A percentile compares a stretch with the other conserved stretches of the same genome.
These are phyloP conservation scores for Sordaria brevicollis DNA, from an alignment of 495 filamentous ascomycete genomes.

Conservation along the genomic window DNA sequence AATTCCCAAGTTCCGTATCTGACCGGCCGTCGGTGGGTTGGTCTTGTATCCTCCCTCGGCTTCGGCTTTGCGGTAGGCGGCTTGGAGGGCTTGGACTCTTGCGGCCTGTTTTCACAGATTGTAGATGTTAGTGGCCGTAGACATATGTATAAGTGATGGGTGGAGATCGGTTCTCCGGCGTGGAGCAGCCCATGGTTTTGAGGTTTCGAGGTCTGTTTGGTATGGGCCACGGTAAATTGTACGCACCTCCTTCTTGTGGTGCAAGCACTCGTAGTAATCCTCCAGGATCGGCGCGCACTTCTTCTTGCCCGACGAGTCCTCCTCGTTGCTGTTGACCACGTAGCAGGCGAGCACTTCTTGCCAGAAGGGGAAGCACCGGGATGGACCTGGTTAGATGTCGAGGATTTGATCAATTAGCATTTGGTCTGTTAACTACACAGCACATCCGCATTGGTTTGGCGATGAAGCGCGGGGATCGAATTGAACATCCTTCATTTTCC, in stretches of 20 bases:
- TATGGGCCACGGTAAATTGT: background rate
- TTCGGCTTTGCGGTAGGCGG: slow-evolving; percentile 76
- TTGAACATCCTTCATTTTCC: background rate
- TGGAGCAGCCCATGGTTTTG: background rate
- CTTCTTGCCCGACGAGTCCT: slow-evolving; percentile 69
- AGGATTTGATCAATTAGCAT: background rate
- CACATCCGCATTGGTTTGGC: background rate
- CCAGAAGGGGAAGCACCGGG: slow-evolving; percentile 98
- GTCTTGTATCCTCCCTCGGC: slow-evolving; percentile 60
- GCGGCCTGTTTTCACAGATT: slow-evolving; percentile 47
- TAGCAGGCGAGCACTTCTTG: slow-evolving; percentile 87
- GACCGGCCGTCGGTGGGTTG: slow-evolving; percentile 57
- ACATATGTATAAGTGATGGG: background rate
- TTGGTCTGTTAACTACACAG: background rate
- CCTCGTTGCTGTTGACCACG: slow-evolving; percentile 65
- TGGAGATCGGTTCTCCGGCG: background rate
- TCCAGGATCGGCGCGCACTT: slow-evolving; percentile 86
- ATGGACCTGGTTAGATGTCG: slow-evolving; percentile 47
- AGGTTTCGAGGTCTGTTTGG: background rate
- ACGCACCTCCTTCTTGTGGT: slow-evolving; percentile 92
- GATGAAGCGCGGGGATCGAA: background rate
- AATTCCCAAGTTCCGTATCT: slow-evolving; percentile 76
- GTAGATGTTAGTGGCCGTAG: background rate
- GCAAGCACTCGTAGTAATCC: slow-evolving; percentile 97
- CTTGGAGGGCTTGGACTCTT: slow-evolving; percentile 67